Percentiles rank a stretch among this genome's conserved stretches.
phyloP scores from a whole-genome alignment of 805 yeast genomes.

The Yarrowia sp. region DNA sequence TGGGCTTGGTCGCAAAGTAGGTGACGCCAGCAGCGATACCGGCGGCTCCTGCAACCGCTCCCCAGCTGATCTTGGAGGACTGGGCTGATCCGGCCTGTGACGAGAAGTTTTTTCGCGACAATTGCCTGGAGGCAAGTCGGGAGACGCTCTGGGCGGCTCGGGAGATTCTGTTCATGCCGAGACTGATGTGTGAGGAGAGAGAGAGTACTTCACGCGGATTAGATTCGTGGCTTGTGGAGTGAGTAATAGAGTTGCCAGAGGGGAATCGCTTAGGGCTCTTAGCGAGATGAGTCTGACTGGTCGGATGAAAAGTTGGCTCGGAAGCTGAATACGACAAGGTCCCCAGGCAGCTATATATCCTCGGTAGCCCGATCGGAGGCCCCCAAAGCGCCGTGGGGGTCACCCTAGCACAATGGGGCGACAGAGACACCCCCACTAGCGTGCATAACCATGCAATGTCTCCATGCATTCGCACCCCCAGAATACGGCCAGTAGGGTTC shows the following conservation, averaged over 20 bases:
- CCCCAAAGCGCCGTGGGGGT: neutral
- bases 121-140: slow-evolving; percentile 17
- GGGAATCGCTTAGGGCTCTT: neutral
- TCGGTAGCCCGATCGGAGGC: too few relatives aligned
- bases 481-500: slow-evolving; percentile 9
- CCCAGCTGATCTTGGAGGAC: neutral
- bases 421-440: slow-evolving; percentile 1
- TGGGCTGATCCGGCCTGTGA: slow-evolving; percentile 14
- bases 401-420: neutral
- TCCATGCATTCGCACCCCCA: neutral
- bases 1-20: slow-evolving; percentile 6
- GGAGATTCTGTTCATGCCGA: slow-evolving; percentile 17
- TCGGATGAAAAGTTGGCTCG: too few relatives aligned
- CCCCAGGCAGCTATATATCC: neutral
- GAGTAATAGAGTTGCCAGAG: slow-evolving; percentile 11
- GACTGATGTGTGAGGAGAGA: neutral
- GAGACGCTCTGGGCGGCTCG: slow-evolving; percentile 22
- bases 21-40: slow-evolving; percentile 18
- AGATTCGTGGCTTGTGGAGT: slow-evolving; percentile 8
- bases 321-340: too few relatives aligned
- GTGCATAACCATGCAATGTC: slow-evolving; percentile 14
- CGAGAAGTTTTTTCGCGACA: neutral
- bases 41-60: slow-evolving; percentile 12
- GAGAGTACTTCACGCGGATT: neutral
- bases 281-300: too few relatives aligned